Conservation (phyloP, 495 filamentous ascomycete genomes). For the Cenococcum geophilum region DNA sequence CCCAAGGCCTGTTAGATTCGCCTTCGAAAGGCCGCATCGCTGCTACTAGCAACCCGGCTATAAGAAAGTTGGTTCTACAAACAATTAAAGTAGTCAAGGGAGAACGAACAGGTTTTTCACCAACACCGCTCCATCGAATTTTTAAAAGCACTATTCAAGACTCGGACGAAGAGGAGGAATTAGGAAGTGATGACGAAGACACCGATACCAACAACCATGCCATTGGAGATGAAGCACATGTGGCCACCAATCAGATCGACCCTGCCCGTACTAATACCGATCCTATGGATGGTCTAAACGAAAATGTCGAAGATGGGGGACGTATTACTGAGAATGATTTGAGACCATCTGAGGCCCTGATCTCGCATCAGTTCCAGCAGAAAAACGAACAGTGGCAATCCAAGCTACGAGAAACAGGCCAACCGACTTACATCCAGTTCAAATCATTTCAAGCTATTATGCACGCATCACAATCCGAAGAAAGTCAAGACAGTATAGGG, state of each 20-base stretch:
- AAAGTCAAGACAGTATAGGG: background rate
- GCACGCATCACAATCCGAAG: background rate
- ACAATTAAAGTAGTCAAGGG: background rate
- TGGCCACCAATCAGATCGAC: background rate
- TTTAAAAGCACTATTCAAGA: background rate
- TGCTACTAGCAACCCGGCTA: background rate
- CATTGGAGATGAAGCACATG: background rate
- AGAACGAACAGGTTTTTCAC: background rate
- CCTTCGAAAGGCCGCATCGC: background rate
- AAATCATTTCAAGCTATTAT: background rate
- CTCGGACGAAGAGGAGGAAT: background rate
- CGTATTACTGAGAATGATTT: background rate
- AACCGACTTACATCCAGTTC: background rate
- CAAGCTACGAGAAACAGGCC: background rate
- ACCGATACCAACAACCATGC: background rate
- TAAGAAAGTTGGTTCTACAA: background rate
- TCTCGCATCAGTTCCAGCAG: background rate
- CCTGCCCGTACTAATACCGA: background rate
- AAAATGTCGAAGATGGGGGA: background rate
- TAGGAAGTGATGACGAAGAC: background rate
- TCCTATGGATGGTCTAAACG: background rate
- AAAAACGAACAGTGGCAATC: background rate
- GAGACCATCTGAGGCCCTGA: background rate
- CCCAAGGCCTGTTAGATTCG: background rate
- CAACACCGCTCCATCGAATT: background rate